Base-by-base conservation (phyloP, 495 filamentous ascomycete genomes). In the Clavariopsis aquatica region DNA sequence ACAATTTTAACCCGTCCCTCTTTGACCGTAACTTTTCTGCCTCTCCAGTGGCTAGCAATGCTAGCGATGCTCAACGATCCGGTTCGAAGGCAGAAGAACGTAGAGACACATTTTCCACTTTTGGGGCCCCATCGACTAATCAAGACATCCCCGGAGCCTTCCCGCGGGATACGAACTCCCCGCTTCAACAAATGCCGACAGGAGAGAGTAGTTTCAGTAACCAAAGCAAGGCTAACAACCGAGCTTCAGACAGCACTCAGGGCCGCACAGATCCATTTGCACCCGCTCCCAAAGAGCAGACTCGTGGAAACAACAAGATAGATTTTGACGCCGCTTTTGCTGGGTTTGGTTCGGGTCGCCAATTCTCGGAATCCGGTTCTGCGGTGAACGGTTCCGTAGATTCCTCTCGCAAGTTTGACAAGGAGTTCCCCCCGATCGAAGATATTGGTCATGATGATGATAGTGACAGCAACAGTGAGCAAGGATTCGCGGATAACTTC, bases 391-490 rank as follows among this genome's bases (percentile, higher is more conserved):
- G 67, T 13, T 45, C 65, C 28, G 45, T 52, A 10, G 64, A 23
- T 38, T 75, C 57, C 55, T 24, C 36, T 8, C 74, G 72, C 23
- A 72, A 69, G 5, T 84, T 87, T 60, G 77, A 84, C 69, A 76
- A 83, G n/a, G 94, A 98, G 71, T 98, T 98, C 77, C 95, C 95
- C 34, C 94, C 94, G 1, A 96, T 98, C 60, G 87, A 87, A 38
- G 93, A 96, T 69, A 73, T 96, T 34, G 87, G 87, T 46, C 72
- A 71, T n/a, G 81, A 88, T 52, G 90, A 94, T 64, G 91, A 93
- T 15, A 84, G 83, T 29, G 86, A 90, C 60, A 87, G 81, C 60
- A 91, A 93, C 34, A 91, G 88, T 61, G 91, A 89, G 43, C 86
- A 80, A 47, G 89, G 93, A 0, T 98, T 98, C 71, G 93, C 93